Evolutionary conservation across 257 asterid species (phyloP).

Genomic region (Nicotiana benthamiana): DNA sequence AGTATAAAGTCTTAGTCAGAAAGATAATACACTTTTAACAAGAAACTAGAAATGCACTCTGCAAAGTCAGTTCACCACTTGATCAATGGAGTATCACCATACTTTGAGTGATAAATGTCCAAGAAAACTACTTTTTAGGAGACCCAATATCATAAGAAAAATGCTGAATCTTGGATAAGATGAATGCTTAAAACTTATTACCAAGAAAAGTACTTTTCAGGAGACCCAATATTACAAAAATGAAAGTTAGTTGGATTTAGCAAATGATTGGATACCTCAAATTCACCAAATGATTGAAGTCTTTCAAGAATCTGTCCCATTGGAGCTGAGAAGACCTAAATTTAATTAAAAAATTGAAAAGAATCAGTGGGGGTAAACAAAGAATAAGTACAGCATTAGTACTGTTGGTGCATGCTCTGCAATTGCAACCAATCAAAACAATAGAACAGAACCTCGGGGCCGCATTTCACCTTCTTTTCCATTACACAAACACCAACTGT

Average conservation of each 20-base stretch:
- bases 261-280: constrained; percentile 40
- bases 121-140: background rate
- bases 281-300: constrained; percentile 81
- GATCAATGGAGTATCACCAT: background rate
- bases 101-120: background rate
- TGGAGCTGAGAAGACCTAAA: constrained; percentile 71
- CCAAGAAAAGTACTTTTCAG: background rate
- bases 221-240: background rate
- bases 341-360: background rate
- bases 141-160: background rate
- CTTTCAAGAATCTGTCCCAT: constrained; percentile 90
- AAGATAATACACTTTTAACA: background rate
- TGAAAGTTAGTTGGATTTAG: background rate
- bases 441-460: constrained; percentile 81
- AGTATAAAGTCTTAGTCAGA: background rate
- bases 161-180: background rate
- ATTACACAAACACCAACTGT: constrained; percentile 86
- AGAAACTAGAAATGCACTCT: background rate
- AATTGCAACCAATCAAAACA: constrained; percentile 18
- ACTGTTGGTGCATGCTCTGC: constrained; percentile 23
- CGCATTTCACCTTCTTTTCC: constrained; percentile 99
- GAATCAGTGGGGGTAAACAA: background rate
- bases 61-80: background rate
- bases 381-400: background rate
- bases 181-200: background rate